Evolutionary conservation across 805 yeast genomes (phyloP), one percentile per base, ranked within the genome.

Genomic region (Kodamaea sagamina): DNA sequence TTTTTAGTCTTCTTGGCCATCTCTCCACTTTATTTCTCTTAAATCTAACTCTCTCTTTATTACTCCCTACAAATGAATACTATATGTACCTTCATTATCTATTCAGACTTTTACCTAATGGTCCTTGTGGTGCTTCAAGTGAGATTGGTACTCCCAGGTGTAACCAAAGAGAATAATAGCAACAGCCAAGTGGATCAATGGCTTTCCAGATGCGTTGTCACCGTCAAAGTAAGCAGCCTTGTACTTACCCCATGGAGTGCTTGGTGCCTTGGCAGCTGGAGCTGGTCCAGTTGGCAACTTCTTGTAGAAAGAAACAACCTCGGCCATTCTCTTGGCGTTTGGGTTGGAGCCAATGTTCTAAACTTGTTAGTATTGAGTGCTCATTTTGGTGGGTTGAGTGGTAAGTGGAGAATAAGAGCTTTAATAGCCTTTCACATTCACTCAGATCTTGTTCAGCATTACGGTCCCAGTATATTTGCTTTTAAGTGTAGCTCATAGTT

Each of bases 231-330:
- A 89, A 66, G 86, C 87, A 61, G 87, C 89, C 71, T 81, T 84
- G 79, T 90, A 90, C 69, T 81, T 81, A 48, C 84, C 87, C 51
- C 82, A 63, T 54, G 86, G 78, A 50, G 85, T 82, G 52, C 77
- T 68, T 47, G 75, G 67, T 60, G 88, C 81, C 71, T 82, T 78
- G 53, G 81, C 71, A 56, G 81, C 81, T 54, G 92, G 82, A 48
- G 95, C 95, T 47, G 84, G 74, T 42, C 98, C 98, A 67, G 89
- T 90, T 65, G 99, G 99, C 60, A 92, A 81, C 57, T 89, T 83
- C 76, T 92, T 87, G 86, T 92, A 92, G 81, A 93, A 90, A 52
- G 87, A 78, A 59, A 92, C 97, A 60, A 92, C 96, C 68, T 87
- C 86, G 55, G 88, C 84, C 84, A 93, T 88, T 75, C 96, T 88